Evolutionary conservation across 352 stramenopile species (phyloP).

Genomic region (Globisporangium carolinianum): DNA sequence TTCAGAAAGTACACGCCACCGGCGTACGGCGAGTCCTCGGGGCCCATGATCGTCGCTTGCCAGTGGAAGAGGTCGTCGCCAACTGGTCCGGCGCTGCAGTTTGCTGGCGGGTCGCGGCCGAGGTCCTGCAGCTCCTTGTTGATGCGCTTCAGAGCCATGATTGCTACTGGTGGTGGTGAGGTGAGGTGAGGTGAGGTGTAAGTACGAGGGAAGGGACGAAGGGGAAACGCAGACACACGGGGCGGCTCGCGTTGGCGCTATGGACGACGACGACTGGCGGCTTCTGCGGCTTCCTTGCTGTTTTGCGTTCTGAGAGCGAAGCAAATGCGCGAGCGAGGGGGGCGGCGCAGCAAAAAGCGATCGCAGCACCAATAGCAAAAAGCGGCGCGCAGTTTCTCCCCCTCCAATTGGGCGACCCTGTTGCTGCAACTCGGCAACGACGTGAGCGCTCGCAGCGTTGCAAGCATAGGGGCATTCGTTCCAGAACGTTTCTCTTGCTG

Average conservation of each 20-base stretch:
- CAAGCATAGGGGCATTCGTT: background rate
- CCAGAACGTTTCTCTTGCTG: slow-evolving; percentile 7
- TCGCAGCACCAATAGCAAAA: no score
- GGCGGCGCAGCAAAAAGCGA: background rate
- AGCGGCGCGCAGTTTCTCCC: slow-evolving; percentile 13
- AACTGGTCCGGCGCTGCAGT: slow-evolving; percentile 97
- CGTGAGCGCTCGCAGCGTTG: background rate
- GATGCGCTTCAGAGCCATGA: slow-evolving; percentile 92
- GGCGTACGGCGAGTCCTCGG: slow-evolving; percentile 97
- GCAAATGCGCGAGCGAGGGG: background rate
- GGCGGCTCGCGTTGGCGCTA: no score
- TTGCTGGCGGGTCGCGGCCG: slow-evolving; percentile 94
- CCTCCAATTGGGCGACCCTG: background rate
- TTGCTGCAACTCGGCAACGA: background rate
- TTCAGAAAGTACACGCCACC: slow-evolving; percentile 98
- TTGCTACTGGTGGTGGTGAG: background rate
- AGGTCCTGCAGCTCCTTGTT: slow-evolving; percentile 96
- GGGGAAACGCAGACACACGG: background rate
- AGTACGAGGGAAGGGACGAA: background rate
- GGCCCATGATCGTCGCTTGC: slow-evolving; percentile 97
- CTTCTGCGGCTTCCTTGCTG: slow-evolving; percentile 17
- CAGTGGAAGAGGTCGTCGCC: slow-evolving; percentile 98
- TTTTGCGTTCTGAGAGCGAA: slow-evolving; percentile 26
- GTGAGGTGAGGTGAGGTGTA: background rate
- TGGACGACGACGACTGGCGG: background rate